These are phyloP conservation scores for Sicyos baderoa DNA, from an alignment of 306 rosid genomes.

Conservation along the genomic window DNA sequence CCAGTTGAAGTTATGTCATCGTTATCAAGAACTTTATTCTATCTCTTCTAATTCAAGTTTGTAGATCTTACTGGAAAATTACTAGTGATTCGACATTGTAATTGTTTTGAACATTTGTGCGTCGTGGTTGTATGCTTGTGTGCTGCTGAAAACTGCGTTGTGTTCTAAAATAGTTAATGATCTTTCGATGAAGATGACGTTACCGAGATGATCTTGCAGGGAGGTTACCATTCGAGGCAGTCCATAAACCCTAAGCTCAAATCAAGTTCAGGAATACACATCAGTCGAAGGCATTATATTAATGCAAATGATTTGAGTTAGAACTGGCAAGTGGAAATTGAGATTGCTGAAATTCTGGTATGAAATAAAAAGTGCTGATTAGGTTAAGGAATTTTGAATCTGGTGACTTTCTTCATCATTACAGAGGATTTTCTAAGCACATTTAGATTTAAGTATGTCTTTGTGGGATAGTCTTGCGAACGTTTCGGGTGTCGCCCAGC, in stretches of 20 bases:
- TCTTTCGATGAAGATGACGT: not conserved
- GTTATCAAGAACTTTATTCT: too few relatives aligned
- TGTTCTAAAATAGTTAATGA: not conserved
- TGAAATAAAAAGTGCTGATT: not conserved
- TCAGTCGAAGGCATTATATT: not conserved
- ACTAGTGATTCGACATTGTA: too few relatives aligned
- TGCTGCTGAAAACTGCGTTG: too few relatives aligned
- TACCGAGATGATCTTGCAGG: not conserved
- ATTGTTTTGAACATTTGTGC: too few relatives aligned
- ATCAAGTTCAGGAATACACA: not conserved
- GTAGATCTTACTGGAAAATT: too few relatives aligned
- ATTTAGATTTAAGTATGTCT: slow-evolving; percentile 24
- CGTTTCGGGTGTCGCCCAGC: slow-evolving; percentile 66
- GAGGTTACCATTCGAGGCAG: not conserved
- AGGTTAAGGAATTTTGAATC: not conserved
- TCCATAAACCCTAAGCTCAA: not conserved
- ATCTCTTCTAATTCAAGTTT: too few relatives aligned
- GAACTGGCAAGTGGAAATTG: not conserved
- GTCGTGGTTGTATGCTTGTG: too few relatives aligned
- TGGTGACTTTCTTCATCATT: not conserved
- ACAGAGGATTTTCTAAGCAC: not conserved
- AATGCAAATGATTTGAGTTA: not conserved
- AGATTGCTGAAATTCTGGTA: not conserved
- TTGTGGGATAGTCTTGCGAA: slow-evolving; percentile 84
- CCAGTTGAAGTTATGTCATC: too few relatives aligned